Conservation (phyloP, 106 monocot species). For the Allium fistulosum region DNA sequence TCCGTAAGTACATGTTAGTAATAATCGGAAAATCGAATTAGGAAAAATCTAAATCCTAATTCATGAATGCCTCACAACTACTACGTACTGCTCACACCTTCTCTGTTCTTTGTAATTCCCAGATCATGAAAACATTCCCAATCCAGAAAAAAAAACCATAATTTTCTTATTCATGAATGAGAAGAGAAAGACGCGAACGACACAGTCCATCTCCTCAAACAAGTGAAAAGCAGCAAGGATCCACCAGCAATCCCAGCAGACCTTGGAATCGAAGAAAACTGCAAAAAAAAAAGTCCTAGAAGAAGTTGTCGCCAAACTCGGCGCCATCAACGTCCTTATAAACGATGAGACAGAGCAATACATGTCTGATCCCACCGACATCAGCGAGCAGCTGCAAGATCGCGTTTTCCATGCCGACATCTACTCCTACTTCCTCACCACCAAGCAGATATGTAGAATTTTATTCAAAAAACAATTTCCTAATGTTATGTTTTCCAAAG, state of each 20-base stretch:
- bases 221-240: conserved; percentile 19
- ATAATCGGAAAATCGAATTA: too few species aligned
- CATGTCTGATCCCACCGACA: conserved; percentile 18
- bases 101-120: too few species aligned
- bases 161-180: too few species aligned
- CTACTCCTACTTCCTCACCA: conserved; percentile 52
- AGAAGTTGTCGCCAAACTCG: conserved; percentile 20
- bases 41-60: too few species aligned
- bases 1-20: too few species aligned
- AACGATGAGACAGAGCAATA: conserved; percentile 74
- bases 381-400: conserved; percentile 47
- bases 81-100: too few species aligned
- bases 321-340: conserved; percentile 55
- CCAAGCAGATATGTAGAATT: conserved; percentile 45
- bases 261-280: conserved; percentile 53
- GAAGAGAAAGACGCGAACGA: conserved; percentile 8
- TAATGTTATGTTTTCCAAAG: too few species aligned
- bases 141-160: too few species aligned
- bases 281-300: conserved; percentile 13
- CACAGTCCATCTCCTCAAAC: background rate
- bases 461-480: too few species aligned
- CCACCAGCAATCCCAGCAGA: conserved; percentile 41
- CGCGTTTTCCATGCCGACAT: conserved; percentile 66
- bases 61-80: too few species aligned
- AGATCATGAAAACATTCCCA: too few species aligned